Percentiles rank a stretch among this genome's conserved stretches.
Evolutionary conservation across 2,329 filamentous ascomycete genomes (phyloP).

Genomic region (Xylaria digitata): DNA sequence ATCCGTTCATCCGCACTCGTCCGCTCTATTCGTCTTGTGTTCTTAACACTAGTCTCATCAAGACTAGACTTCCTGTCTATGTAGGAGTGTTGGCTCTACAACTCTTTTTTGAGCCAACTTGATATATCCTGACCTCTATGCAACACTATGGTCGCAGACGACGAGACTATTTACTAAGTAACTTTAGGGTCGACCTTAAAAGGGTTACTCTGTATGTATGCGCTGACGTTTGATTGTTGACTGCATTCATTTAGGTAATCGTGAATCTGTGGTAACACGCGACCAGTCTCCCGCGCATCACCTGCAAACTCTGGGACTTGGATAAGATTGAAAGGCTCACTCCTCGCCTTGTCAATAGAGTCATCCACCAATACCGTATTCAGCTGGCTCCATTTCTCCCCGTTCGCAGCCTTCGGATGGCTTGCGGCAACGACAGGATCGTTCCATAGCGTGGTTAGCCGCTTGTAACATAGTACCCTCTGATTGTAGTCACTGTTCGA

Average conservation of each 20-base stretch:
- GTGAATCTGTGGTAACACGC: slow-evolving; percentile 68
- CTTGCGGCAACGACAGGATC: slow-evolving; percentile 57
- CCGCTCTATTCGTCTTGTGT: neutral
- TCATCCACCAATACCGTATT: slow-evolving; percentile 95
- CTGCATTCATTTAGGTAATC: slow-evolving; percentile 69
- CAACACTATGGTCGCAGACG: neutral
- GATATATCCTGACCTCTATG: neutral
- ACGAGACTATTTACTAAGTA: slow-evolving; percentile 14
- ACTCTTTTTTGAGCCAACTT: neutral
- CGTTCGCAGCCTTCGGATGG: slow-evolving; percentile 57
- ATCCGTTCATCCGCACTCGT: slow-evolving; percentile 9
- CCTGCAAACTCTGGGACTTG: slow-evolving; percentile 81
- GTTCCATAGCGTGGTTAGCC: slow-evolving; percentile 78
- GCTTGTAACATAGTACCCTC: slow-evolving; percentile 91
- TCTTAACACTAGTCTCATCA: slow-evolving; percentile 1
- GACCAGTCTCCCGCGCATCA: slow-evolving; percentile 52
- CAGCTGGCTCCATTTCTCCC: slow-evolving; percentile 75
- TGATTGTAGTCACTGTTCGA: slow-evolving; percentile 69
- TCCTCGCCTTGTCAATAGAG: slow-evolving; percentile 79
- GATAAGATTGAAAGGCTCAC: slow-evolving; percentile 86
- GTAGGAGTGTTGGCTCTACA: neutral
- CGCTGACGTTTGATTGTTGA: slow-evolving; percentile 69
- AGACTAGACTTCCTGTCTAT: slow-evolving; percentile 5
- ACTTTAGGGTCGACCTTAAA: slow-evolving; percentile 57
- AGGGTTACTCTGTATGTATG: slow-evolving; percentile 64